Evolutionary conservation across 192 early-diverging fungal genomes (phyloP).

Genomic region (Geranomyces michiganensis): DNA sequence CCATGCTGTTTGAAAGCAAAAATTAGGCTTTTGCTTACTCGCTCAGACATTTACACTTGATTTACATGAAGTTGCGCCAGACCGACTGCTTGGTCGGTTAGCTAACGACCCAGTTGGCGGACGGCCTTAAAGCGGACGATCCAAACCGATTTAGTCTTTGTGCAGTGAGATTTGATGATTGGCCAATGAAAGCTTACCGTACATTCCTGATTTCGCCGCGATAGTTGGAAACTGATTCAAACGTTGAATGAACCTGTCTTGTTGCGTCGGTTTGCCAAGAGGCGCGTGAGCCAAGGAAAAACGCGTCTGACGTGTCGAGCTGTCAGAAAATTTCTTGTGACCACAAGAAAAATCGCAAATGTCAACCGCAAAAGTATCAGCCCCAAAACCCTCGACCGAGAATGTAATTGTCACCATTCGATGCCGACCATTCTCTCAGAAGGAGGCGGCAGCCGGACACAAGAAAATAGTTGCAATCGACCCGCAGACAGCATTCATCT

Average conservation of each 20-base stretch:
- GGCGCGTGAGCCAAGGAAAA: neutral
- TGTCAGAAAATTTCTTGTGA: too few species aligned
- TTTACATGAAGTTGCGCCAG: constrained; percentile 45
- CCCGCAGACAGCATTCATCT: constrained; percentile 46
- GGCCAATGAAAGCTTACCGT: too few species aligned
- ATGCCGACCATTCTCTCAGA: constrained; percentile 67
- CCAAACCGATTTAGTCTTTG: too few species aligned
- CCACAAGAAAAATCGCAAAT: neutral
- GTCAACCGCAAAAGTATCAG: constrained; percentile 4
- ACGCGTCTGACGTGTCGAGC: too few species aligned
- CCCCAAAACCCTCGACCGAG: constrained; percentile 26
- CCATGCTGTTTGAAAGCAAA: constrained; percentile 32
- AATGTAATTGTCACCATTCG: constrained; percentile 61
- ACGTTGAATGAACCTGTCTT: too few species aligned
- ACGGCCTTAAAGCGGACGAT: constrained; percentile 33
- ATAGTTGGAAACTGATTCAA: too few species aligned
- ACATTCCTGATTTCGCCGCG: too few species aligned
- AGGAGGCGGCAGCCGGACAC: constrained; percentile 62
- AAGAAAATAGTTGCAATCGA: constrained; percentile 58
- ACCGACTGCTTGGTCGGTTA: constrained; percentile 54
- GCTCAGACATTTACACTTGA: neutral
- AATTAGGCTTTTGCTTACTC: neutral
- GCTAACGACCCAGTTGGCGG: constrained; percentile 60
- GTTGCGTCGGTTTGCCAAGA: too few species aligned
- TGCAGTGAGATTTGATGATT: too few species aligned